Base-by-base conservation (phyloP, 768 basidiomycete species). In the Lactifluus pinguis region DNA sequence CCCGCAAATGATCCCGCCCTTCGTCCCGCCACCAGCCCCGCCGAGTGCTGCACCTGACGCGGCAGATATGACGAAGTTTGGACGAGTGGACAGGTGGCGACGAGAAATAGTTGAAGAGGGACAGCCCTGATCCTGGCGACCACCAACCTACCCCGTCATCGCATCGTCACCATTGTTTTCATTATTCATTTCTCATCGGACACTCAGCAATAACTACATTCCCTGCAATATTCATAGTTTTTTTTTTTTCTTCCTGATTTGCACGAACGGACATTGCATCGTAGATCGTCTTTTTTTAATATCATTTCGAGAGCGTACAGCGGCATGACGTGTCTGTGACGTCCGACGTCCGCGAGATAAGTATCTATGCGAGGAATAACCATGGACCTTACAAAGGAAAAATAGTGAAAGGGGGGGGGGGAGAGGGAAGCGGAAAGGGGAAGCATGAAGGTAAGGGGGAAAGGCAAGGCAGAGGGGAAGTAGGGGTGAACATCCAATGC, bases 71-170 rank as follows among this genome's bases (percentile, higher is more conserved):
- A 77, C 75, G 39, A 92, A 90, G 69, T 86, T 79, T 63, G 81
- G 80, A 9, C 77, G 81, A 4, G 89, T 92, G 30, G 90, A 92
- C 70, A 80, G 81, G 62, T 92, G 90, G 90, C 82, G 90, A 65
- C 83, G 80, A 63, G 83, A 89, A 66, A 87, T 92, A 49, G 82
- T 86, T 11, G 87, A 87, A 65, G 85, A 84, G 44, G 45, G 45
- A n/a, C 77, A 82, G 59, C 68, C 63, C 42, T 72, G 56, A 61
- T 65, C 19, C 25, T 25, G 25, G 25, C 25, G 25, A 25, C 6
- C 14, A 49, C n/a, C 5, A 0, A 45, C n/a, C 19, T 45, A 45
- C 44, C 44, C 38, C 44, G 6, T 21, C 38, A 10, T 32, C 8
- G n/a, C 32, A 50, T 57, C 8, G 32, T 32, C 56, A 15, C 32